Conservation (phyloP, 352 stramenopile species). For the Globisporangium nagaii region DNA sequence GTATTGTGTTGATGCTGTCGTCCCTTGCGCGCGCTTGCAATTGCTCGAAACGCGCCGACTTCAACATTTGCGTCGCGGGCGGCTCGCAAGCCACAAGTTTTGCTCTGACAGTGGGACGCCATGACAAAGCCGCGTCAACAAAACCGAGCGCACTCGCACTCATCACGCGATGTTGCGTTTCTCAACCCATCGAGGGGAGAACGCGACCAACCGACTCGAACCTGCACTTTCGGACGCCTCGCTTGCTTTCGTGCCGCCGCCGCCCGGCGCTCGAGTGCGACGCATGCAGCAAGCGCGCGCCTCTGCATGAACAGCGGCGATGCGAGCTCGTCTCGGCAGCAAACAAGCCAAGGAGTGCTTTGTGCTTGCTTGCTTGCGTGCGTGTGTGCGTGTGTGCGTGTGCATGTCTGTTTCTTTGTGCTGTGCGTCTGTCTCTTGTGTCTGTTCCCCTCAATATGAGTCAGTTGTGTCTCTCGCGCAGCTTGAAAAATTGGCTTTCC, state of each 20-base stretch:
- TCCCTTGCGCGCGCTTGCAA: too few relatives aligned
- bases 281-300: not conserved
- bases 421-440: not conserved
- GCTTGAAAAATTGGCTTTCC: constrained; percentile 1
- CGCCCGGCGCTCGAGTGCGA: too few relatives aligned
- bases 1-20: too few relatives aligned
- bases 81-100: constrained; percentile 5
- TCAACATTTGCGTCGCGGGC: constrained; percentile 4
- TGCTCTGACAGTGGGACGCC: constrained; percentile 6
- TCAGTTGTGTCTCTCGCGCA: not conserved
- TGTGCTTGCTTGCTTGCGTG: not conserved
- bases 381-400: not conserved
- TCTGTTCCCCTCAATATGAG: not conserved
- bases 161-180: not conserved
- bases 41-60: too few relatives aligned
- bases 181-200: constrained; percentile 4
- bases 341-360: not conserved
- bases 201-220: constrained; percentile 2
- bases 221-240: not conserved
- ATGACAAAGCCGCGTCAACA: constrained; percentile 2
- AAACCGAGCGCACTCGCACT: not conserved
- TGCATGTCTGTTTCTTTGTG: not conserved
- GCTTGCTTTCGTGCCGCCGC: too few relatives aligned
- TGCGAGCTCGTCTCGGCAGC: too few relatives aligned
- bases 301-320: too few relatives aligned